Conservation (phyloP, 208 protist genomes). For the Sergeia podlipaevii region DNA sequence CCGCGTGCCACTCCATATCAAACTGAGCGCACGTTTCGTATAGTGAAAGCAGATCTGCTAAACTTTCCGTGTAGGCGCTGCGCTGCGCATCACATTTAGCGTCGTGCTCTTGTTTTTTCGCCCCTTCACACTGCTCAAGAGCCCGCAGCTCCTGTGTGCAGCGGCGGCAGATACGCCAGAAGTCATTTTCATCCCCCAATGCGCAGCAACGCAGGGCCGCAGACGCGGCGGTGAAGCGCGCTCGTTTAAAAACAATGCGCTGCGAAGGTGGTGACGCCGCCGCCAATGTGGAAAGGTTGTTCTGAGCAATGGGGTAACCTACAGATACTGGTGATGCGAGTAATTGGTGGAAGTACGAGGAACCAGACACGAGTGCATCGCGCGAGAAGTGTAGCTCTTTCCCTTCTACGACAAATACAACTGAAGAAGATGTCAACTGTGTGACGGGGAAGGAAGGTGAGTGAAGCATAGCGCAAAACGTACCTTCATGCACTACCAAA, state of each 20-base stretch:
- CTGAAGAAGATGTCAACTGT: too few species aligned
- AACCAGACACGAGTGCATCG: not conserved
- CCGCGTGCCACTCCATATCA: constrained; percentile 22
- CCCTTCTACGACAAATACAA: not conserved
- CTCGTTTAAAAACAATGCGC: not conserved
- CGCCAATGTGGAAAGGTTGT: not conserved
- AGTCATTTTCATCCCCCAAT: not conserved
- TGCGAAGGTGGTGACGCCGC: constrained; percentile 3
- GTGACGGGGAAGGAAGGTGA: too few species aligned
- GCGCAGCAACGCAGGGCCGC: constrained; percentile 6
- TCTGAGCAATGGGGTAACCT: too few species aligned
- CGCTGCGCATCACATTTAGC: not conserved
- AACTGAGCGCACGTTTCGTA: constrained; percentile 26
- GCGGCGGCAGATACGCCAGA: constrained; percentile 1
- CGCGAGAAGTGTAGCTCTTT: not conserved
- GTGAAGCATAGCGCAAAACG: too few species aligned
- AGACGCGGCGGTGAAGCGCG: constrained; percentile 2
- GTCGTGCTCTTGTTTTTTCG: not conserved
- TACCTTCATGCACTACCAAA: too few species aligned
- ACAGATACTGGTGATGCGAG: not conserved
- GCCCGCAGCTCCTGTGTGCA: too few species aligned
- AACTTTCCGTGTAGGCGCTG: not conserved
- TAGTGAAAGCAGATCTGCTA: constrained; percentile 19
- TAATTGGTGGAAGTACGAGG: constrained; percentile 4
- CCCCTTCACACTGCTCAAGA: not conserved